Percentiles rank a stretch among this genome's conserved stretches.
phyloP scores from a whole-genome alignment of 768 basidiomycete genomes.

The Mycena venus region DNA sequence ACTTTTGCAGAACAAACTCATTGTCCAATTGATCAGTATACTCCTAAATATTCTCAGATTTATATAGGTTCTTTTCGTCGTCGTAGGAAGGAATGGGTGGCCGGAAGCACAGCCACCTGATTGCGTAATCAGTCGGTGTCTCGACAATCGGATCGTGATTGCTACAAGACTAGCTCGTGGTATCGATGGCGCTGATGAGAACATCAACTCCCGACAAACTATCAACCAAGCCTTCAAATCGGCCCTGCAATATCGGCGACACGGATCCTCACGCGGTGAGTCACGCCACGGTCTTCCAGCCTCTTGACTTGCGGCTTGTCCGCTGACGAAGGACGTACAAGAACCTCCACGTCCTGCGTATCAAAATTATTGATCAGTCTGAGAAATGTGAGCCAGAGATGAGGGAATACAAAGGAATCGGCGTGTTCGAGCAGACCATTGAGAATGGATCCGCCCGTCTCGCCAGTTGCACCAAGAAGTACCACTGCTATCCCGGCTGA shows the following conservation, averaged over 20 bases:
- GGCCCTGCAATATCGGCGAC: constrained; percentile 22
- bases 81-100: too few relatives aligned
- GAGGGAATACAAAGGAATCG: background rate
- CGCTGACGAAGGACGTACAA: constrained; percentile 25
- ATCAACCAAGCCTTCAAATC: background rate
- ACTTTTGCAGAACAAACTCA: too few relatives aligned
- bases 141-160: too few relatives aligned
- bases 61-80: too few relatives aligned
- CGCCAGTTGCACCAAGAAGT: constrained; percentile 29
- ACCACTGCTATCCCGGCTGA: too few relatives aligned
- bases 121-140: too few relatives aligned
- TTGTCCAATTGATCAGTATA: too few relatives aligned
- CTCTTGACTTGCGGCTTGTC: constrained; percentile 5
- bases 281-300: constrained; percentile 7
- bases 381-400: too few relatives aligned
- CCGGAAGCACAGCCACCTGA: too few relatives aligned
- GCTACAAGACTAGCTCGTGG: too few relatives aligned
- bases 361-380: too few relatives aligned
- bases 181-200: constrained; percentile 26
- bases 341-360: constrained; percentile 10
- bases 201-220: constrained; percentile 19
- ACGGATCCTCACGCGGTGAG: constrained; percentile 19
- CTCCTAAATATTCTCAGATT: too few relatives aligned
- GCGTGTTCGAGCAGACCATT: background rate
- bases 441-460: constrained; percentile 25